Evolutionary conservation across 768 basidiomycete species (phyloP), one percentile per base, ranked within the genome.

Genomic region (Chalciporus pseudorubinellus): DNA sequence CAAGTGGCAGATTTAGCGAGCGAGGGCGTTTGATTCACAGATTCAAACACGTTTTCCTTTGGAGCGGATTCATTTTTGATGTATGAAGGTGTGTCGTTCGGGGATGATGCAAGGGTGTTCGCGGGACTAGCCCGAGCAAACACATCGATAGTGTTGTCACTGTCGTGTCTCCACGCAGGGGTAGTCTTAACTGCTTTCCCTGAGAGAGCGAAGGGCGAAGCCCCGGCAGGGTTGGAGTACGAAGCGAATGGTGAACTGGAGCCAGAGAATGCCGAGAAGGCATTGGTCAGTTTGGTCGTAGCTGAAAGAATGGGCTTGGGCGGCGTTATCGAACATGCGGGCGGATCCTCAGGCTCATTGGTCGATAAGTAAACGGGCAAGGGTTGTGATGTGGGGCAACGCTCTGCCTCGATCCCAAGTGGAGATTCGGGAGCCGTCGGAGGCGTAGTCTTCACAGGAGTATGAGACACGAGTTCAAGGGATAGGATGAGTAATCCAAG

Each of bases 251-350:
- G 63, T 16, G 75, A 74, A 5, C 62, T 52, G 9, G 69, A 61
- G 13, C 67, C 62, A 14, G 70, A 64, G 48, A 75, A 77, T 14
- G 71, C 64, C 18, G 74, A 72, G 53, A 76, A 76, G n/a, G 72
- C 67, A 36, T 64, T 67, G 14, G 53, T 41, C 4, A 58, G 14
- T 41, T 26, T 53, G 3, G 19, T 21, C 31, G 56, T 49, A 24
- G 50, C 31, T 26, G 59, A 50, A 46, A 46, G 28, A 0, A 51
- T 12, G 9, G 55, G 43, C 36, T 54, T 61, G 1, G 49, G 52
- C 14, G 64, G 59, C 4, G 57, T 59, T 21, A 39, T 44, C 16
- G 60, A 52, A 39, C 31, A 34, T 26, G 48, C 16, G 24, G 57
- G 51, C 29, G 51, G 50, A 13, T 46, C 46, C 26, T 48, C 57